phyloP scores from a whole-genome alignment of 768 basidiomycete species.

The Rhizopogon sp. region DNA sequence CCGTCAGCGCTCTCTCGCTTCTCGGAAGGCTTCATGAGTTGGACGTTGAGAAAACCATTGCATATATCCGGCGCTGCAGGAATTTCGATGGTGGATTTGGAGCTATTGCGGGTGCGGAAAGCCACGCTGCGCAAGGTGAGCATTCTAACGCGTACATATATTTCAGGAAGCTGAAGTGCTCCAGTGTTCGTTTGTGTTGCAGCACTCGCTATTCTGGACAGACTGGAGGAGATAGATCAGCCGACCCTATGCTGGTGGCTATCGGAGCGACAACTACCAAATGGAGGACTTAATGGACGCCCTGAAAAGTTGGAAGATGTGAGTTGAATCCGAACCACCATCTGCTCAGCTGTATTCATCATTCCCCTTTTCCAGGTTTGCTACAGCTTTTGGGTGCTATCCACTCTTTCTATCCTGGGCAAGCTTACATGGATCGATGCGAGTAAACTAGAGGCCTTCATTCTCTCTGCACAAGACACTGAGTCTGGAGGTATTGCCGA shows the following conservation, averaged over 20 bases:
- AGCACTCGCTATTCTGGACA: conserved; percentile 81
- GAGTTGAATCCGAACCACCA: conserved; percentile 21
- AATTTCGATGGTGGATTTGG: conserved; percentile 99
- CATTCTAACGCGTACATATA: background rate
- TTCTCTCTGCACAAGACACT: conserved; percentile 84
- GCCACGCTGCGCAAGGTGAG: conserved; percentile 86
- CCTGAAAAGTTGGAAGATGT: conserved; percentile 98
- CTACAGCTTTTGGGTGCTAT: conserved; percentile 96
- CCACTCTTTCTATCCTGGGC: conserved; percentile 78
- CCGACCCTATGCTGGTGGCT: conserved; percentile 90
- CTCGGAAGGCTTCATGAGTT: conserved; percentile 70
- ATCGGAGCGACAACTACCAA: conserved; percentile 87
- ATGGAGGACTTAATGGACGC: conserved; percentile 93
- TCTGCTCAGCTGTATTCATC: background rate
- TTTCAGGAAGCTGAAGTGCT: background rate
- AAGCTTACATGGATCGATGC: conserved; percentile 86
- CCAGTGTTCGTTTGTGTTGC: conserved; percentile 88
- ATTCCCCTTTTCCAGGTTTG: conserved; percentile 62
- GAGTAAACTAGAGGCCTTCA: conserved; percentile 72
- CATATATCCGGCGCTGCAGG: conserved; percentile 69
- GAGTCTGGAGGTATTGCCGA: conserved; percentile 94
- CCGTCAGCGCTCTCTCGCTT: conserved; percentile 77
- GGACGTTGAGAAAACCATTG: conserved; percentile 61
- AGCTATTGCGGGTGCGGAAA: conserved; percentile 78
- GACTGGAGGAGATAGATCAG: conserved; percentile 72